Conservation (phyloP, 169 alveolate genomes). For the Plasmodium gonderi region DNA sequence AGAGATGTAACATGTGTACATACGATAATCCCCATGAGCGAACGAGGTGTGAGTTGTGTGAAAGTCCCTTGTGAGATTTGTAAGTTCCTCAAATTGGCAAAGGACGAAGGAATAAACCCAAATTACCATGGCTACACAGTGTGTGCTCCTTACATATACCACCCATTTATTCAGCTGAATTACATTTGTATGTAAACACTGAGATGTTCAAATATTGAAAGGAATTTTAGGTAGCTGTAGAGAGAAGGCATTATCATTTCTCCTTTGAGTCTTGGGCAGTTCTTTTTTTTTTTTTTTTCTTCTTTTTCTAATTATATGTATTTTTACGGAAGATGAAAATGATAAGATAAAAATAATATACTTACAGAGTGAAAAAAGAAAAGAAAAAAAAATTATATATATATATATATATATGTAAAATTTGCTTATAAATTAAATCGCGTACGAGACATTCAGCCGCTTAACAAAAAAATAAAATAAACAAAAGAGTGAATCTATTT, state of each 20-base stretch:
- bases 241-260: too few relatives aligned
- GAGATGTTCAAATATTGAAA: too few relatives aligned
- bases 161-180: neutral
- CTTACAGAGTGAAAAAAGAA: too few relatives aligned
- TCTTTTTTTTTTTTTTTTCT: too few relatives aligned
- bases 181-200: neutral
- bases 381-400: too few relatives aligned
- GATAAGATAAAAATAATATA: neutral
- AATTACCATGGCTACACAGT: neutral
- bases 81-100: too few relatives aligned
- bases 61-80: slow-evolving; percentile 18
- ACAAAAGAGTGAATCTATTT: neutral
- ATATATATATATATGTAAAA: too few relatives aligned
- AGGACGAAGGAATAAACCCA: neutral
- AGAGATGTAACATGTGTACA: slow-evolving; percentile 61
- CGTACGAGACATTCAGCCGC: neutral
- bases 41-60: slow-evolving; percentile 58
- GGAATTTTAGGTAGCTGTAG: too few relatives aligned
- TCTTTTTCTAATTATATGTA: too few relatives aligned
- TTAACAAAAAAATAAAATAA: neutral
- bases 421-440: too few relatives aligned
- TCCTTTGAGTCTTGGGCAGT: too few relatives aligned
- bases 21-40: slow-evolving; percentile 58
- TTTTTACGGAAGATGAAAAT: too few relatives aligned
- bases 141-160: neutral